Percentiles rank a stretch among this genome's conserved stretches.
These are phyloP conservation scores for Gnomoniopsis sp. DNA, from an alignment of 2,329 filamentous ascomycete species.

Conservation along the genomic window DNA sequence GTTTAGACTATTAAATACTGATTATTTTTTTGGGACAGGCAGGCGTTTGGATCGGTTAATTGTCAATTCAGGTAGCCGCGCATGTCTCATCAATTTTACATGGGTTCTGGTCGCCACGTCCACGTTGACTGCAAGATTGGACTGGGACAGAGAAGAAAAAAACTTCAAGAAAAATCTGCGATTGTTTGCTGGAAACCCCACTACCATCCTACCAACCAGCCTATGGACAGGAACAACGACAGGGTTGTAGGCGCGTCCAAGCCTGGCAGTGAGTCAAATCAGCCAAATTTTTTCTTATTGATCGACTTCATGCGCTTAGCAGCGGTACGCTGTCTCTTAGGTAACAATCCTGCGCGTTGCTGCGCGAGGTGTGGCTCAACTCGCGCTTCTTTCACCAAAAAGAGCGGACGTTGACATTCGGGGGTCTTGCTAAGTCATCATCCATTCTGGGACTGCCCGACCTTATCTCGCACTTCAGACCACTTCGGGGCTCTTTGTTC, in stretches of 20 bases:
- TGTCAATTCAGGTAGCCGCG: too few species aligned
- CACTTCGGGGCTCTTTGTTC: too few species aligned
- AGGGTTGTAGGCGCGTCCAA: constrained; percentile 6
- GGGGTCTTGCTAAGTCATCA: constrained; percentile 12
- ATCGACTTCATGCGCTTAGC: neutral
- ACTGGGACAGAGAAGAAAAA: too few species aligned
- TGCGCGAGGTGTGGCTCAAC: neutral
- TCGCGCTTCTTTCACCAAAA: neutral
- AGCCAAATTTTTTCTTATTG: neutral
- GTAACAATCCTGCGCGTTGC: neutral
- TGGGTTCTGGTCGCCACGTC: too few species aligned
- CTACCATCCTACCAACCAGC: neutral
- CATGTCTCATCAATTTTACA: too few species aligned
- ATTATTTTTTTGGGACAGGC: too few species aligned
- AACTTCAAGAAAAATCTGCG: neutral
- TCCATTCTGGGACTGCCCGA: too few species aligned
- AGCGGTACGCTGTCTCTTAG: neutral
- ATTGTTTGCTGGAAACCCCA: neutral
- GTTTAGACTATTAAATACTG: too few species aligned
- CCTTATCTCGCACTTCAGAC: too few species aligned
- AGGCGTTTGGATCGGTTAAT: too few species aligned
- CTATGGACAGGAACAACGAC: too few species aligned
- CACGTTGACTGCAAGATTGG: too few species aligned
- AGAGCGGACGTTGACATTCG: constrained; percentile 6
- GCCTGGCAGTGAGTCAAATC: constrained; percentile 7